Percentiles rank a stretch among this genome's conserved stretches.
Evolutionary conservation across 2,329 filamentous ascomycete genomes (phyloP).

Genomic region (Phialocephala subalpina): DNA sequence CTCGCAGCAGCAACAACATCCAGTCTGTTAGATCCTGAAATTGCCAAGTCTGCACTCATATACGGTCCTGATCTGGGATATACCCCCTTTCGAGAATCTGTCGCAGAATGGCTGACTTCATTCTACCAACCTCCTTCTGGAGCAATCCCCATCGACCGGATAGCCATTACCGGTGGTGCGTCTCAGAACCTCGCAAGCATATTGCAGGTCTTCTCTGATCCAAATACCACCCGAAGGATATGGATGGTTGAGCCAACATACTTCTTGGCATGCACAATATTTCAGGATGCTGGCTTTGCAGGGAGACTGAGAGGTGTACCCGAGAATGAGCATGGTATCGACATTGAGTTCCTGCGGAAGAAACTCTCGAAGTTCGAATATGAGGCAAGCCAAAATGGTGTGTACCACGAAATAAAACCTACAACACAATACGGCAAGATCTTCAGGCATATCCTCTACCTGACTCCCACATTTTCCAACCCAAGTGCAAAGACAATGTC

Average conservation of each 20-base stretch:
- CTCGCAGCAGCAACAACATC: constrained; percentile 59
- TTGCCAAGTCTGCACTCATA: constrained; percentile 59
- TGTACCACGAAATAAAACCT: constrained; percentile 52
- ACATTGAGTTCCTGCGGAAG: constrained; percentile 61
- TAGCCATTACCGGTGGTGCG: constrained; percentile 72
- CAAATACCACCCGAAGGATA: constrained; percentile 51
- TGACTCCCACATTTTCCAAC: constrained; percentile 75
- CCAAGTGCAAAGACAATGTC: constrained; percentile 73
- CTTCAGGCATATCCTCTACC: constrained; percentile 83
- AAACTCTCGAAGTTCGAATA: constrained; percentile 48
- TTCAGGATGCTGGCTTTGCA: constrained; percentile 69
- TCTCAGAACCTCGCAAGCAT: constrained; percentile 70
- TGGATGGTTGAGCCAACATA: constrained; percentile 74
- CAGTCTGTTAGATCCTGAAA: constrained; percentile 56
- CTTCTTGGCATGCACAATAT: constrained; percentile 70
- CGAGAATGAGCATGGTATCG: constrained; percentile 69
- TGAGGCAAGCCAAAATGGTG: constrained; percentile 19
- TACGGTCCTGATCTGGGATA: constrained; percentile 72
- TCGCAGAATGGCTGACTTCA: constrained; percentile 66
- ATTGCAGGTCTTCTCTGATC: constrained; percentile 60
- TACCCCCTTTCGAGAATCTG: constrained; percentile 56
- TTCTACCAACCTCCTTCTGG: constrained; percentile 57
- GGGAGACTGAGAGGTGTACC: constrained; percentile 58
- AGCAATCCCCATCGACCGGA: constrained; percentile 56
- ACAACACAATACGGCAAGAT: constrained; percentile 80